These are phyloP conservation scores for Verticillium albo-atrum DNA, from an alignment of 2,329 filamentous ascomycete species.

Conservation along the genomic window DNA sequence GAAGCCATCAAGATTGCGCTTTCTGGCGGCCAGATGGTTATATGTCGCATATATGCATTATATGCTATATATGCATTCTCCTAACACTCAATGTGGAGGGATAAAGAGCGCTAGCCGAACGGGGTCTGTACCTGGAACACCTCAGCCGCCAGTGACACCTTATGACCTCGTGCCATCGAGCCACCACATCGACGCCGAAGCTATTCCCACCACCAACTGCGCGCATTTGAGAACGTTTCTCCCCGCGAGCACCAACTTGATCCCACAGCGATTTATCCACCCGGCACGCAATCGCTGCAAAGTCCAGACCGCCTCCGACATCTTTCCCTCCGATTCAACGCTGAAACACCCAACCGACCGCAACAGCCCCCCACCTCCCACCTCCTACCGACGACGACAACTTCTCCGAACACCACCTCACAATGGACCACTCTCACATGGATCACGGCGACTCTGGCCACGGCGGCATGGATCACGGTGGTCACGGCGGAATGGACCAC, in stretches of 20 bases:
- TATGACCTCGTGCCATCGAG: not conserved
- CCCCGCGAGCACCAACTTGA: not conserved
- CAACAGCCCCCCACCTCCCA: not conserved
- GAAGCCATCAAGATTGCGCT: no score
- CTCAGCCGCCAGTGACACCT: not conserved
- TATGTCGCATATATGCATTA: not conserved
- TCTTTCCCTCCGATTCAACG: not conserved
- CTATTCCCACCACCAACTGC: slow-evolving; percentile 15
- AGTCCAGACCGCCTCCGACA: not conserved
- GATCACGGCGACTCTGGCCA: slow-evolving; percentile 8
- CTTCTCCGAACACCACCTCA: slow-evolving; percentile 1
- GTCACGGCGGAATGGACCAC: slow-evolving; percentile 34
- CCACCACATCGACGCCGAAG: not conserved
- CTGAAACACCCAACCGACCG: not conserved
- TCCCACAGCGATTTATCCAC: not conserved
- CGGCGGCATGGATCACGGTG: slow-evolving; percentile 33
- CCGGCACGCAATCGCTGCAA: not conserved
- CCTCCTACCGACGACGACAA: not conserved
- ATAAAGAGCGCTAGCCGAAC: not conserved
- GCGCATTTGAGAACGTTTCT: slow-evolving; percentile 37
- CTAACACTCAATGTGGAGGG: not conserved
- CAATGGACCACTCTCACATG: slow-evolving; percentile 38
- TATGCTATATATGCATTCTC: no score
- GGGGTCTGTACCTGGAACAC: not conserved
- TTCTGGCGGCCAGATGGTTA: no score